Conservation (phyloP, 805 yeast species). For the Candida sanyiensis region DNA sequence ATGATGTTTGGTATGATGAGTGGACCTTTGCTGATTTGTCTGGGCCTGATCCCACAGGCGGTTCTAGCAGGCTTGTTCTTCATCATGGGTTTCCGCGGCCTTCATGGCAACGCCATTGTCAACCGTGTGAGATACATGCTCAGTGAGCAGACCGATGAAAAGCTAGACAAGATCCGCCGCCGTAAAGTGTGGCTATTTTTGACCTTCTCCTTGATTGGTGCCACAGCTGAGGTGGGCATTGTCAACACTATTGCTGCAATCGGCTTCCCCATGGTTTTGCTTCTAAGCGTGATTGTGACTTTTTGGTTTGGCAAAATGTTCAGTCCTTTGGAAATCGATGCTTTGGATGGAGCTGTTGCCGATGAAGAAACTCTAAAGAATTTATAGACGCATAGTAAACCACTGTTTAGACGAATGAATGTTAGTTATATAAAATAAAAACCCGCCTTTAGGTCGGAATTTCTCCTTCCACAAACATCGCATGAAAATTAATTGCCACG, state of each 20-base stretch:
- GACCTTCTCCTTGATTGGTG: slow-evolving; percentile 55
- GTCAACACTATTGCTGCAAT: slow-evolving; percentile 87
- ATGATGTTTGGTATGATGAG: slow-evolving; percentile 84
- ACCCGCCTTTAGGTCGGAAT: too few relatives aligned
- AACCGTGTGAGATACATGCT: slow-evolving; percentile 55
- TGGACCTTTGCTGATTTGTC: slow-evolving; percentile 73
- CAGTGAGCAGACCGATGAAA: slow-evolving; percentile 26
- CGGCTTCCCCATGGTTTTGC: slow-evolving; percentile 84
- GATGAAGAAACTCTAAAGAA: slow-evolving; percentile 50
- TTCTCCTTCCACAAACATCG: too few relatives aligned
- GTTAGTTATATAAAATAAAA: not conserved
- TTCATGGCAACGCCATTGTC: slow-evolving; percentile 61
- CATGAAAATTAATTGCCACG: too few relatives aligned
- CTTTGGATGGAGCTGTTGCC: slow-evolving; percentile 64
- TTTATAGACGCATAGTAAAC: slow-evolving; percentile 18
- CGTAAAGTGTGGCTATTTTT: slow-evolving; percentile 47
- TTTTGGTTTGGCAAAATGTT: slow-evolving; percentile 62
- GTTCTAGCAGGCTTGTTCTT: slow-evolving; percentile 89
- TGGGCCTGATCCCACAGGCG: slow-evolving; percentile 87
- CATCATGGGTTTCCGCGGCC: slow-evolving; percentile 84
- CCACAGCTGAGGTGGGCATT: slow-evolving; percentile 76
- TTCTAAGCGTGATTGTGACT: slow-evolving; percentile 58
- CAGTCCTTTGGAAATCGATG: slow-evolving; percentile 49
- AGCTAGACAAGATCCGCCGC: slow-evolving; percentile 29
- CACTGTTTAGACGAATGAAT: too few relatives aligned